Conservation (phyloP, 2,329 filamentous ascomycete species). For the Didymellaceae sp. region DNA sequence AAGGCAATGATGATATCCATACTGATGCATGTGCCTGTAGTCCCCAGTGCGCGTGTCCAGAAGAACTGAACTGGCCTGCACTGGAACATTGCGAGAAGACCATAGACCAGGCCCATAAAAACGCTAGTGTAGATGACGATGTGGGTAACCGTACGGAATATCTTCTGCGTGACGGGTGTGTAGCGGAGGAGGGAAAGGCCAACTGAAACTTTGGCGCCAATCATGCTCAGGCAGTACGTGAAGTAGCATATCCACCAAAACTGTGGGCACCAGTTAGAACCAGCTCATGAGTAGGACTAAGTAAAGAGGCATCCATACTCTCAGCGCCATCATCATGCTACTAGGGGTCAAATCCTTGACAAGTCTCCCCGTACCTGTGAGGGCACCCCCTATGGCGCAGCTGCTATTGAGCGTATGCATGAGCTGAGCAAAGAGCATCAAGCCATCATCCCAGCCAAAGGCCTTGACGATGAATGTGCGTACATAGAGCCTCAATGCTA, state of each 20-base stretch:
- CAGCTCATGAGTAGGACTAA: no score
- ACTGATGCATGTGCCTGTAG: conserved; percentile 49
- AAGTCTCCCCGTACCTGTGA: not conserved
- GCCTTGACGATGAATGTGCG: conserved; percentile 20
- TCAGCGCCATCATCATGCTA: conserved; percentile 5
- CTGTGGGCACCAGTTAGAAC: not conserved
- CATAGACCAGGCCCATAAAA: conserved; percentile 53
- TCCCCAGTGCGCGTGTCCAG: conserved; percentile 46
- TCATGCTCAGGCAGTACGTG: conserved; percentile 17
- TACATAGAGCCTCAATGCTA: conserved; percentile 16
- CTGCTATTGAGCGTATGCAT: conserved; percentile 6
- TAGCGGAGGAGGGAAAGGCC: conserved; percentile 58
- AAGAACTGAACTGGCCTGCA: conserved; percentile 57
- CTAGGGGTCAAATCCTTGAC: conserved; percentile 10
- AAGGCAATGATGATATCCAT: conserved; percentile 57
- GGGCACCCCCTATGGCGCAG: conserved; percentile 4
- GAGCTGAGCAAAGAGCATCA: conserved; percentile 23
- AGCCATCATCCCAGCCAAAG: conserved; percentile 22
- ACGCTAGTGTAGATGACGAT: conserved; percentile 50
- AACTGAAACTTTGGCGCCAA: conserved; percentile 53
- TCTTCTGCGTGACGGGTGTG: conserved; percentile 44
- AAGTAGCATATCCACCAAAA: conserved; percentile 23
- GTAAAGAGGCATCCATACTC: not conserved
- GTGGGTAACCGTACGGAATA: conserved; percentile 51
- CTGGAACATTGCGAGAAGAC: conserved; percentile 57